Evolutionary conservation across 768 basidiomycete species (phyloP), one percentile per base, ranked within the genome.

Genomic region (Agaricus subrufescens): DNA sequence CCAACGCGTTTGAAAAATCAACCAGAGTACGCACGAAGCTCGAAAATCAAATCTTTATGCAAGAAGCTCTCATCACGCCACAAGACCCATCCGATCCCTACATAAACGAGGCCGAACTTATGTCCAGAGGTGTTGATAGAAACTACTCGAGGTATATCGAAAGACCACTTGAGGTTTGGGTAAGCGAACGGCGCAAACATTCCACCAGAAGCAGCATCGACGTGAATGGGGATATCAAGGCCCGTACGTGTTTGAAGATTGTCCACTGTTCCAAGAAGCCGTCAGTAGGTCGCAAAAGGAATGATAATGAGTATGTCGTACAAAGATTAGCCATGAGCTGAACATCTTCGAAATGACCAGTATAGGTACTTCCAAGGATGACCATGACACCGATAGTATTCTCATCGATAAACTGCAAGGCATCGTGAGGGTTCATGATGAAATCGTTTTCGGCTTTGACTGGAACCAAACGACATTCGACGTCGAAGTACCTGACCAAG

Each of bases 381-480:
- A 79, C 80, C 61, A 85, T 84, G 30, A 87, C 77, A 34, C 84
- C 82, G 60, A 87, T 87, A 3, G 82, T 84, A 67, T 87, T 87
- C 67, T 88, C 85, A 65, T 88, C 85, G 45, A 85, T 80, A 58
- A 69, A 80, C 56, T 80, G 70, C 29, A 85, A 69, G 2, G 83
- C 83, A 29, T 83, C 77, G 56, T 79, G 70, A 0, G 84, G 80
- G 54, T 77, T 69, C 81, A 85, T 81, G 55, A 80, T 72, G 60
- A 78, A 78, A 46, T 75, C 73, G 37, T 70, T 74, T n/a, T 69
- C 66, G 0, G 67, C 69, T 52, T 73, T 77, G 14, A 78, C 76
- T 25, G 76, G 77, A 12, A 78, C 78, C 49, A 78, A 65, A 45
- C 76, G 73, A n/a, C 72, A 73, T 60, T 87, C 85, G 48, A 87